phyloP scores from a whole-genome alignment of 495 filamentous ascomycete species.

The Achaetomiella virescens region DNA sequence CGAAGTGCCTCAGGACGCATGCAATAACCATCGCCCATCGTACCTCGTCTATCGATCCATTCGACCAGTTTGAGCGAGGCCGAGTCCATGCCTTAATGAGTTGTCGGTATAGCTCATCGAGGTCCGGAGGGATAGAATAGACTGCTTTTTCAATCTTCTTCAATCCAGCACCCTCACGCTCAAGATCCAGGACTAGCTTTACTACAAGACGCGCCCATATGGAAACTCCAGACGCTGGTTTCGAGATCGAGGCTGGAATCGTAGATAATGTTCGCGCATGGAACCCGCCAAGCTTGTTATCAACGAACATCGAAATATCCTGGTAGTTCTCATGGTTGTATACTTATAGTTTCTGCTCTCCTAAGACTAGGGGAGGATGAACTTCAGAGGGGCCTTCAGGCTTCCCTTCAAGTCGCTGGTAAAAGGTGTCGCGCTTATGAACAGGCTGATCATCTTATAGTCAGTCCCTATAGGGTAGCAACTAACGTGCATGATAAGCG shows the following conservation, averaged over 20 bases:
- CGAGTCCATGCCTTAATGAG: constrained; percentile 17
- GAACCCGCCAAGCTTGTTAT: constrained; percentile 3
- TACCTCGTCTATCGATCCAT: constrained; percentile 29
- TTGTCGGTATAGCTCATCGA: constrained; percentile 27
- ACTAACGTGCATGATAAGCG: too few species aligned
- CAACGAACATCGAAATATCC: constrained; percentile 30
- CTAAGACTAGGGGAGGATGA: too few species aligned
- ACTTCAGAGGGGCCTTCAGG: too few species aligned
- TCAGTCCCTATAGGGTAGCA: too few species aligned
- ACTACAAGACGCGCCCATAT: constrained; percentile 32
- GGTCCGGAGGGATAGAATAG: constrained; percentile 16
- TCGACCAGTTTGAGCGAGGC: constrained; percentile 25
- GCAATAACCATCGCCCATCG: constrained; percentile 28
- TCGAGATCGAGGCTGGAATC: constrained; percentile 20
- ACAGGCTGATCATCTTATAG: too few species aligned
- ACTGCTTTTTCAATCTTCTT: constrained; percentile 15
- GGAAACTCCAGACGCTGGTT: constrained; percentile 27
- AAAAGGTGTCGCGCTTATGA: too few species aligned
- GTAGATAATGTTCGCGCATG: constrained; percentile 4
- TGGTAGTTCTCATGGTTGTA: constrained; percentile 26
- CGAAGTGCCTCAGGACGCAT: too few species aligned
- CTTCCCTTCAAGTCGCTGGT: too few species aligned
- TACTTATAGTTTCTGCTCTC: too few species aligned
- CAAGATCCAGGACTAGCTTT: constrained; percentile 13
- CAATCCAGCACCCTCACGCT: constrained; percentile 11